Base-by-base conservation (phyloP, 2,329 filamentous ascomycete species). In the Colletotrichum lini region DNA sequence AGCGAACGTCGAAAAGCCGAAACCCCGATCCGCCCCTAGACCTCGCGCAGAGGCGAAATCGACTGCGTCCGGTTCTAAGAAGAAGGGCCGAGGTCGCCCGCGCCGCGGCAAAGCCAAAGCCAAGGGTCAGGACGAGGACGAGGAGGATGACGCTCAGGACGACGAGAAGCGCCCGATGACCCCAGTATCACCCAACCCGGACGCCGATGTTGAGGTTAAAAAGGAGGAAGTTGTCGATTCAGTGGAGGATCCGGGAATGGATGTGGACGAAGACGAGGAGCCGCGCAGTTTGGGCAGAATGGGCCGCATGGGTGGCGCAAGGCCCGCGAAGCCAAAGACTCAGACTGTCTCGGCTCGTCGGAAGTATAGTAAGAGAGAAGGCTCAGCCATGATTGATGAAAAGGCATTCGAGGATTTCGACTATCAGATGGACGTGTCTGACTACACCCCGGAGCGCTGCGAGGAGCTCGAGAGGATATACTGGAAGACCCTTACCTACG, bases 401-500 rank as follows among this genome's bases (percentile, higher is more conserved):
- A 93, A 92, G 72, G 93, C 94, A 0, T 99, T 98, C 83, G 92
- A 93, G 77, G 89, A 93, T 74, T 99, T 97, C 79, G 93, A 98
- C 79, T 98, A 98, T 80, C 91, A 90, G 59, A 93, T 98, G 82
- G 91, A 96, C 75, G 89, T 94, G 42, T 93, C 95, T 7, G 94
- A 98, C 65, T 99, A 93, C 79, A 97, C 95, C 0, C 88, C 92
- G 0, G 96, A 98, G 80, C 90, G 97, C 71, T 98, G 96, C 79
- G 94, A 97, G 76, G 96, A 99, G 79, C 88, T 99, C 7, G 96
- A 99, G 82, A 92, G 94, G 64, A 92, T 92, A 53, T 99, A 99
- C 83, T 99, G 96, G 96, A 98, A 97, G 83, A 98, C 94, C 0
- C 87, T 99, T 73, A 98, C 95, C 26, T 99, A 97, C 82, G 97